These are phyloP conservation scores for Suillus weaverae DNA, from an alignment of 768 basidiomycete species.

Conservation along the genomic window DNA sequence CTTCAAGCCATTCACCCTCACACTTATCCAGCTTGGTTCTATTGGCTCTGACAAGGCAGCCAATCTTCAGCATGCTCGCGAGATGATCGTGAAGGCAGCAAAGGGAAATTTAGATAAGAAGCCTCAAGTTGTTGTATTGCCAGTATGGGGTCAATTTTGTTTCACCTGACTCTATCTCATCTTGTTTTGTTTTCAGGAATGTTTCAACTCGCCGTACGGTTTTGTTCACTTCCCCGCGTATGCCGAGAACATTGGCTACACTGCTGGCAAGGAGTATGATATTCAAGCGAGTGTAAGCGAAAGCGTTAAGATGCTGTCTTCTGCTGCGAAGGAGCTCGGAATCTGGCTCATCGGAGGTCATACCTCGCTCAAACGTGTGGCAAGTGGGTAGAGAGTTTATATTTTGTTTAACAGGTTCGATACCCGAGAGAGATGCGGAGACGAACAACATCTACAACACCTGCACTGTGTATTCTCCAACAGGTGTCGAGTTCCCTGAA, in stretches of 20 bases:
- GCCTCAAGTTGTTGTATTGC: slow-evolving; percentile 82
- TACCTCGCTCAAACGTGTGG: slow-evolving; percentile 7
- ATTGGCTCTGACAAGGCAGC: slow-evolving; percentile 67
- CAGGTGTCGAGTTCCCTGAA: slow-evolving; percentile 43
- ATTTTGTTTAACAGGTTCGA: slow-evolving; percentile 63
- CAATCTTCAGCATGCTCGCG: slow-evolving; percentile 81
- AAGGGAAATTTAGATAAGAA: slow-evolving; percentile 39
- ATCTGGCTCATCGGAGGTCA: slow-evolving; percentile 94
- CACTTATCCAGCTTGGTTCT: slow-evolving; percentile 86
- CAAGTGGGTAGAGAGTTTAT: not conserved
- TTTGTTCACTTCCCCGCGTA: slow-evolving; percentile 78
- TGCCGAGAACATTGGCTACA: slow-evolving; percentile 75
- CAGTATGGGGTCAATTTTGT: slow-evolving; percentile 46
- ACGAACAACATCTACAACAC: slow-evolving; percentile 87
- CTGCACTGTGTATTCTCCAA: slow-evolving; percentile 84
- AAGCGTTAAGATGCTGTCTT: slow-evolving; percentile 79
- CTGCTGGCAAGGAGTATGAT: slow-evolving; percentile 59
- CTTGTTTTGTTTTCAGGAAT: slow-evolving; percentile 54
- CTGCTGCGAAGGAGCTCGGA: slow-evolving; percentile 71
- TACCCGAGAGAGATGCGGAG: slow-evolving; percentile 75
- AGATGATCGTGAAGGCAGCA: slow-evolving; percentile 76
- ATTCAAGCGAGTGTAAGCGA: slow-evolving; percentile 58
- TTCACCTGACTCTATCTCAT: slow-evolving; percentile 3
- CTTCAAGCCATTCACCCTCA: slow-evolving; percentile 78
- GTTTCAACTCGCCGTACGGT: slow-evolving; percentile 87